Percentiles rank a stretch among this genome's conserved stretches.
phyloP scores from a whole-genome alignment of 164 flowering plant species.

The Tetracentron sinense region DNA sequence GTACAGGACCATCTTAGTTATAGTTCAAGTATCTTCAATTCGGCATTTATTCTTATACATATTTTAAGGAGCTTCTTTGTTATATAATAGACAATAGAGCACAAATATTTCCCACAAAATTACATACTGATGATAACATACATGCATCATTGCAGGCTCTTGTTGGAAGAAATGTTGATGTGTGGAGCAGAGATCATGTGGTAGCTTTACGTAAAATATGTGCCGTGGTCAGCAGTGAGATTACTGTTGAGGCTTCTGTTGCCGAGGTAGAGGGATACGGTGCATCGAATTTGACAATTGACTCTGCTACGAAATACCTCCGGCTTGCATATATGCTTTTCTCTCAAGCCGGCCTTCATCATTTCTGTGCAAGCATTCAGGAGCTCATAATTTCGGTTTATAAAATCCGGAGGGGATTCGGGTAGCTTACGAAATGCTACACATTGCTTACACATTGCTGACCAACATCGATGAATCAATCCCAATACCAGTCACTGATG shows the following conservation, averaged over 20 bases:
- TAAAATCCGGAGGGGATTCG: slow-evolving; percentile 88
- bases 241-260: slow-evolving; percentile 83
- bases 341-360: slow-evolving; percentile 93
- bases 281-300: slow-evolving; percentile 97
- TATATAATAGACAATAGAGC: too few species aligned
- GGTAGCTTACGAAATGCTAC: slow-evolving; percentile 95
- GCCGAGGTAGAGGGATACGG: slow-evolving; percentile 99
- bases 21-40: too few species aligned
- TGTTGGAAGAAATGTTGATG: slow-evolving; percentile 93
- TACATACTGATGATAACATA: too few species aligned
- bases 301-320: slow-evolving; percentile 94
- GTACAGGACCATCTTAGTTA: too few species aligned
- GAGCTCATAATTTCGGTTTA: slow-evolving; percentile 97
- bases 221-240: slow-evolving; percentile 89
- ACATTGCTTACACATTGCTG: too few species aligned
- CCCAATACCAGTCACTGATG: slow-evolving; percentile 94
- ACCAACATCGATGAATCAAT: slow-evolving; percentile 96
- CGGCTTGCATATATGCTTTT: slow-evolving; percentile 97
- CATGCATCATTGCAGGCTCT: slow-evolving; percentile 74
- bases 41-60: too few species aligned
- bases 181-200: slow-evolving; percentile 88
- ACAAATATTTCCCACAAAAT: too few species aligned
- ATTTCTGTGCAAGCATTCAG: slow-evolving; percentile 91
- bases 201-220: slow-evolving; percentile 81
- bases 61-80: too few species aligned